Conservation (phyloP, 352 stramenopile species). For the Globisporangium iwayamae region DNA sequence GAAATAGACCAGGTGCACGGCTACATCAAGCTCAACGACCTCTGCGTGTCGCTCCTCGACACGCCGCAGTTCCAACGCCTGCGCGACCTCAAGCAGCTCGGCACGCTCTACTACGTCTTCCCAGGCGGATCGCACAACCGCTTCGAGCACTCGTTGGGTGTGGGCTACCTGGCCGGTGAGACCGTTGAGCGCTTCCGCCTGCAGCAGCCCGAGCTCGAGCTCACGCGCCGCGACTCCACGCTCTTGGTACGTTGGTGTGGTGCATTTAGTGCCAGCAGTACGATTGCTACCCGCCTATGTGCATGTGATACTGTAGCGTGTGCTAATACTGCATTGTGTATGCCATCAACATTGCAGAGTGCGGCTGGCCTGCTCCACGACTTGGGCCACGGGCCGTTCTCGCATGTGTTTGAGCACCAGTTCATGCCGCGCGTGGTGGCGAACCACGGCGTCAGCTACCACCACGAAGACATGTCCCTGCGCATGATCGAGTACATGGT, state of each 20-base stretch:
- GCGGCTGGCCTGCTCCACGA: constrained; percentile 81
- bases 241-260: constrained; percentile 38
- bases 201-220: constrained; percentile 86
- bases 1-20: constrained; percentile 70
- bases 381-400: constrained; percentile 94
- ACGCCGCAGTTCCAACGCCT: constrained; percentile 94
- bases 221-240: constrained; percentile 83
- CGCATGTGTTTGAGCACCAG: constrained; percentile 93
- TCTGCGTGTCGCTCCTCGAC: constrained; percentile 88
- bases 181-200: constrained; percentile 81
- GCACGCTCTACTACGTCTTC: constrained; percentile 86
- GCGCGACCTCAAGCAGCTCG: constrained; percentile 93
- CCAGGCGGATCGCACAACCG: constrained; percentile 89
- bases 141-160: constrained; percentile 96
- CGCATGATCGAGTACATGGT: constrained; percentile 79
- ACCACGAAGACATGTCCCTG: constrained; percentile 83
- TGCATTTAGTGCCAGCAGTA: not conserved
- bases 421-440: constrained; percentile 75
- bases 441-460: constrained; percentile 35
- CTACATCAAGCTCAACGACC: constrained; percentile 71
- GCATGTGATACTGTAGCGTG: not conserved
- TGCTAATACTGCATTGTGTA: not conserved
- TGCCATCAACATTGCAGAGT: constrained; percentile 31
- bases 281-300: not conserved
- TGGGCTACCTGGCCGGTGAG: constrained; percentile 91